These are phyloP conservation scores for Metrosideros polymorpha DNA, from an alignment of 441 rosid species.

Conservation along the genomic window DNA sequence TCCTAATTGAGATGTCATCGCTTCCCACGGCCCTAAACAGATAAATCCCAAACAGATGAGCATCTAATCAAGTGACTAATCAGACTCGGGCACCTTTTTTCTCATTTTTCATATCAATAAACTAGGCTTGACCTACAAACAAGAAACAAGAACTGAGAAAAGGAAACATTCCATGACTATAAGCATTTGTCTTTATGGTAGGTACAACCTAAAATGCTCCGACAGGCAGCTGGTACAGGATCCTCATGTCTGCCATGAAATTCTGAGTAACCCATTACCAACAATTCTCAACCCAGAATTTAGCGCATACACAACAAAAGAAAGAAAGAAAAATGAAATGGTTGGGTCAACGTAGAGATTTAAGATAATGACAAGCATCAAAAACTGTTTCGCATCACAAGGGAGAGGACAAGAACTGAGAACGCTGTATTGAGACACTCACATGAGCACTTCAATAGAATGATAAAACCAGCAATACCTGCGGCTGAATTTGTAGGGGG, in stretches of 20 bases:
- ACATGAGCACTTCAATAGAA: not conserved
- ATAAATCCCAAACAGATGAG: not conserved
- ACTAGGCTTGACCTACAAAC: not conserved
- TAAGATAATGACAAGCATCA: not conserved
- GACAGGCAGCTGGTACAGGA: not conserved
- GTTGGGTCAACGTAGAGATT: not conserved
- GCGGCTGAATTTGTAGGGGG: conserved; percentile 67
- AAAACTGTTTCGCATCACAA: not conserved
- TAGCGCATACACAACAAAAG: not conserved
- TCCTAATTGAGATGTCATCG: conserved; percentile 68
- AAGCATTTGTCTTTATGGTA: not conserved
- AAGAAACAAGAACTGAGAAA: not conserved
- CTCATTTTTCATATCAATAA: not conserved
- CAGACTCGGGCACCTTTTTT: not conserved
- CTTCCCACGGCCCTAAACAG: conserved; percentile 39
- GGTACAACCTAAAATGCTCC: not conserved
- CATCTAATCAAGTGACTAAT: not conserved
- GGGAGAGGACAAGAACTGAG: not conserved
- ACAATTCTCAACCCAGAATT: not conserved
- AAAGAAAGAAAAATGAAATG: not conserved
- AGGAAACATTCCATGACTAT: not conserved
- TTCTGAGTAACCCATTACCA: not conserved
- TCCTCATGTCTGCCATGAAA: not conserved
- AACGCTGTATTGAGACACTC: not conserved
- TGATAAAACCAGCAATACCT: conserved; percentile 22